Base-by-base conservation (phyloP, 139 green algal species). In the Auxenochlorella pyrenoidosa region DNA sequence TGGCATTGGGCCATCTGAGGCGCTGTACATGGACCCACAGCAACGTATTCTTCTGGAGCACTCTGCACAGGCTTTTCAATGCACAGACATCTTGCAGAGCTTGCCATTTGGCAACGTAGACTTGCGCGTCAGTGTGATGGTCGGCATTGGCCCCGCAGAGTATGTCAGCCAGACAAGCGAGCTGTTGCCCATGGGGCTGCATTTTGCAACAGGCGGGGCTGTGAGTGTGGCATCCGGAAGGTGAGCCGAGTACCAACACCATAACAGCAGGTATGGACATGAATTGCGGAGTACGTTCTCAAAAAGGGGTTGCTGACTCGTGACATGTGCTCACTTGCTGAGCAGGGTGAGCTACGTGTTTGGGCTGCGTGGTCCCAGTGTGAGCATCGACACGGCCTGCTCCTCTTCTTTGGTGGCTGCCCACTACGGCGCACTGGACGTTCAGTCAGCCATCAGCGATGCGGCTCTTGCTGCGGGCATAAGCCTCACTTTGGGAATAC, bases 371-470 rank as follows among this genome's bases (percentile, higher is more conserved):
- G 96, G 96, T 0, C 93, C 96, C 4, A 87, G 91, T 38, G 58
- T 97, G 2, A 91, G 90, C 43, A 86, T 98, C 0, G 96, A 98
- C 86, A 98, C 95, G 0, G 96, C 95, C 4, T 98, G 96, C 90
- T 97, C 93, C 6, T 95, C 94, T 0, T 95, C 94, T 3, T 87
- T 98, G 40, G 95, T 97, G 30, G 93, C 93, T 1, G 36, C 86
- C 0, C 92, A 97, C 68, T 76, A 87, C 8, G 96, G 86, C 2
- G 38, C 92, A 3, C 68, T 90, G 5, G 70, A 70, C 0, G 16
- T 54, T 32, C 2, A 58, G 12, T 40, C 34, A 18, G 65, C 32
- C 0, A 65, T 79, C 10, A 63, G 82, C 5, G 58, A 66, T 22
- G 41, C 60, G 15, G 38, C 92, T 22, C 58, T 90, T 12, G 68